Evolutionary conservation across 176 grass and related monocot species (phyloP), one percentile per base, ranked within the genome.

Genomic region (Zea luxurians): DNA sequence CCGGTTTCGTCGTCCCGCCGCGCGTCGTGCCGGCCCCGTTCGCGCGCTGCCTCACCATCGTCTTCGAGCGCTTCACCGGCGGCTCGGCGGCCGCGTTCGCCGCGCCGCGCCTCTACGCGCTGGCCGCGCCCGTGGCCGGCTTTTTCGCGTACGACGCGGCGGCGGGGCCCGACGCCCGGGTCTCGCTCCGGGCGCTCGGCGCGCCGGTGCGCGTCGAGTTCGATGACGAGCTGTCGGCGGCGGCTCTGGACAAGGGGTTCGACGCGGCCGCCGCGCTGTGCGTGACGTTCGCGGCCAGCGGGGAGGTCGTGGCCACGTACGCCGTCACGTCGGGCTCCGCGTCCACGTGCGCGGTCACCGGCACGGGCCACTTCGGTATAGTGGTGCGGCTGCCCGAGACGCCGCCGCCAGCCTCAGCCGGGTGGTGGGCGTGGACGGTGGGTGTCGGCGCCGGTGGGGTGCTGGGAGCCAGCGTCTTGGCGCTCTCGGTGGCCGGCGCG

Each of bases 341-440:
- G 21, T 83, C 81, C 70, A 16, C 38, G 2, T 40, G 38, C 38
- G 4, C 20, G 70, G 81, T 83, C 53, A 60, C 86, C 37, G 76
- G 86, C 70, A 88, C 86, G 53, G 86, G 76, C 16, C 70, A 80
- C 76, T 88, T 83, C 54, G 86, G 70, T 0, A 27, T 88, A 3
- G 86, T 54, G 8, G 80, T 88, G 37, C 75, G 6, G 18, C 61
- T 46, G 20, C 37, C 38, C 7, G 60, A 66, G 42, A 37, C 60
- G 38, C 38, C 44, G 2, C 5, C 48, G 10, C 2, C 52, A 0
- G 27, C 60, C 1, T 4, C 55, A 16, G 11, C 40, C 5, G 80
- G 86, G 69, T 40, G 38, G 2, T 2, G 38, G 4, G 3, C 46
- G 44, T 79, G 75, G 80, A 73, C 37, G 44, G 68, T 64, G 2